Evolutionary conservation across 1,284 basidiomycete species (phyloP).

Genomic region (Exsudoporus floridanus): DNA sequence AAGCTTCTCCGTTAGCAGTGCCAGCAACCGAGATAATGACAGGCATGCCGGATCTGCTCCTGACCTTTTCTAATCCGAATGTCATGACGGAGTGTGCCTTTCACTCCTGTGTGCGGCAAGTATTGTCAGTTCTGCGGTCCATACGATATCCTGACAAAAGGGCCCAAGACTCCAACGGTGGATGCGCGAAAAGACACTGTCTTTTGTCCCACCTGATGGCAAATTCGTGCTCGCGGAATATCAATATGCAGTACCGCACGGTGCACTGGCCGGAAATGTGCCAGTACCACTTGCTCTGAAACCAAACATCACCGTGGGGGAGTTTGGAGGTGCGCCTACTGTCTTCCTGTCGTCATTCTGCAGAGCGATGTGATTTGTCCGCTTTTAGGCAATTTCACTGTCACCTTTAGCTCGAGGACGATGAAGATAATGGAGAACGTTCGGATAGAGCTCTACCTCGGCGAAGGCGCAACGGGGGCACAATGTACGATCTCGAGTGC

Average conservation of each 20-base stretch:
- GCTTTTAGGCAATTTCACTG: constrained; percentile 63
- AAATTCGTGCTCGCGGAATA: constrained; percentile 88
- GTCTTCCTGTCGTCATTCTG: neutral
- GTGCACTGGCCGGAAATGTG: constrained; percentile 37
- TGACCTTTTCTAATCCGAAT: constrained; percentile 79
- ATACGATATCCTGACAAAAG: constrained; percentile 6
- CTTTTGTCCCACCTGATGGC: constrained; percentile 95
- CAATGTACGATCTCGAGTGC: constrained; percentile 59
- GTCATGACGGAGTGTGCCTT: constrained; percentile 80
- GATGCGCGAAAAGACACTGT: constrained; percentile 76
- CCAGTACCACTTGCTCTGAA: constrained; percentile 70
- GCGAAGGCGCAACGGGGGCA: constrained; percentile 65
- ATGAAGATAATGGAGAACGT: constrained; percentile 70
- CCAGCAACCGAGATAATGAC: constrained; percentile 12
- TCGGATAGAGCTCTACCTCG: constrained; percentile 70
- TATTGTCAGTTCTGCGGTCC: constrained; percentile 8
- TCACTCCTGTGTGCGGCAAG: constrained; percentile 88
- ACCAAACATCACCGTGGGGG: constrained; percentile 56
- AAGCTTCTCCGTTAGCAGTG: neutral
- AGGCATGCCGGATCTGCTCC: constrained; percentile 86
- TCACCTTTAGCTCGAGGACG: constrained; percentile 68
- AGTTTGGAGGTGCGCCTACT: constrained; percentile 55
- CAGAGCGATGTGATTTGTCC: neutral
- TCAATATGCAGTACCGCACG: constrained; percentile 51
- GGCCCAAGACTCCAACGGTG: constrained; percentile 70